Percentiles rank a stretch among this genome's conserved stretches.
Conservation (phyloP, 257 asterid species). For the Penstemon davidsonii region DNA sequence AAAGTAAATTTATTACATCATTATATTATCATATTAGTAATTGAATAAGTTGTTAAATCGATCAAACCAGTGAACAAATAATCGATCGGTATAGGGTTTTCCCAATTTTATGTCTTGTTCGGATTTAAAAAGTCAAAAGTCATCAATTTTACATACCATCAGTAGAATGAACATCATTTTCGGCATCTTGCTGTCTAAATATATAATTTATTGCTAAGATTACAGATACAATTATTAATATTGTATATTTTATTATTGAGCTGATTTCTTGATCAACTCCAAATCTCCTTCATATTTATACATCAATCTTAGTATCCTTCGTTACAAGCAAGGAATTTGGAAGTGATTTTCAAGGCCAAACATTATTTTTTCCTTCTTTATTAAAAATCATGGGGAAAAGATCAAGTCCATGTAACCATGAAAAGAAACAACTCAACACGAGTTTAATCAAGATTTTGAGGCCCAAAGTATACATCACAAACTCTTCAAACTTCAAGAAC, state of each 20-base stretch:
- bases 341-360: constrained; percentile 24
- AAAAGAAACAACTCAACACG: constrained; percentile 37
- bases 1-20: too few relatives aligned
- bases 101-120: too few relatives aligned
- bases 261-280: too few relatives aligned
- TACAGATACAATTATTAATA: too few relatives aligned
- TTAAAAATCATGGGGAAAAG: constrained; percentile 42
- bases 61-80: too few relatives aligned
- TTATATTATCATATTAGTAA: too few relatives aligned
- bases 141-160: background rate
- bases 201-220: background rate
- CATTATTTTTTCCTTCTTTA: background rate
- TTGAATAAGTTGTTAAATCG: too few relatives aligned
- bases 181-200: constrained; percentile 37
- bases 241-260: background rate
- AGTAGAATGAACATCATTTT: constrained; percentile 38
- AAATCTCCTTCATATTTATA: constrained; percentile 21
- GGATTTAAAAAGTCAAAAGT: too few relatives aligned
- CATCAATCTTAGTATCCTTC: constrained; percentile 19
- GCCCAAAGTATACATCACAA: constrained; percentile 52
- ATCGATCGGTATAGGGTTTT: too few relatives aligned
- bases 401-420: constrained; percentile 33
- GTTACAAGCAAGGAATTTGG: constrained; percentile 23
- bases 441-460: constrained; percentile 36
- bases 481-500: constrained; percentile 46